These are phyloP conservation scores for Lactuca saligna DNA, from an alignment of 129 eudicot species.

Conservation along the genomic window DNA sequence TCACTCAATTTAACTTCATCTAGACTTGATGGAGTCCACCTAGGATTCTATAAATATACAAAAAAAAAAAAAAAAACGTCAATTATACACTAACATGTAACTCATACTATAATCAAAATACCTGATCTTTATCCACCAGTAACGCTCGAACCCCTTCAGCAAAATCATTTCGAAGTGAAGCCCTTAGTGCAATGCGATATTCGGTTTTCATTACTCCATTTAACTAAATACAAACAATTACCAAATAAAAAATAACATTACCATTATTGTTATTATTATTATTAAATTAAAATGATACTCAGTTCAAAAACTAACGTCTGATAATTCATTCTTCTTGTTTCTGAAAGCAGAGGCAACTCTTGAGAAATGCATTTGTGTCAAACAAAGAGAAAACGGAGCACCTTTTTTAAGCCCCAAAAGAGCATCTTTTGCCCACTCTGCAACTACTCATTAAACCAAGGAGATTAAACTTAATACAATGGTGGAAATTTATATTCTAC, in stretches of 20 bases:
- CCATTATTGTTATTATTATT: background rate
- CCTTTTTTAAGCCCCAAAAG: slow-evolving; percentile 72
- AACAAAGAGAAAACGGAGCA: slow-evolving; percentile 78
- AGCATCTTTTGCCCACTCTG: slow-evolving; percentile 94
- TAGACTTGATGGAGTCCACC: slow-evolving; percentile 73
- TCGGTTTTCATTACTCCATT: slow-evolving; percentile 85
- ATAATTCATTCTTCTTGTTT: slow-evolving; percentile 47
- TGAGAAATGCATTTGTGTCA: slow-evolving; percentile 68
- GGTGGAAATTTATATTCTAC: background rate
- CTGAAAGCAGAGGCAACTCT: slow-evolving; percentile 63
- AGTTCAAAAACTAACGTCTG: slow-evolving; percentile 44
- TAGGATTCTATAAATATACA: slow-evolving; percentile 72
- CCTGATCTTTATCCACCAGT: slow-evolving; percentile 96
- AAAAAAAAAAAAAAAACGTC: too few relatives aligned
- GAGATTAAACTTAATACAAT: background rate
- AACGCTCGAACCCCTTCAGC: slow-evolving; percentile 92
- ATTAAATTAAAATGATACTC: background rate
- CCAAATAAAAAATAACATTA: background rate
- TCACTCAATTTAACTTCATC: slow-evolving; percentile 68
- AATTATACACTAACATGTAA: too few relatives aligned
- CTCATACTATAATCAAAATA: too few relatives aligned
- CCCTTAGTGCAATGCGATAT: slow-evolving; percentile 80
- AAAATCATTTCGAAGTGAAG: slow-evolving; percentile 68
- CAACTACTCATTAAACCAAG: slow-evolving; percentile 45
- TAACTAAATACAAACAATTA: slow-evolving; percentile 41